Conservation (phyloP, 2,329 filamentous ascomycete genomes). For the Fusarium bulbicola region DNA sequence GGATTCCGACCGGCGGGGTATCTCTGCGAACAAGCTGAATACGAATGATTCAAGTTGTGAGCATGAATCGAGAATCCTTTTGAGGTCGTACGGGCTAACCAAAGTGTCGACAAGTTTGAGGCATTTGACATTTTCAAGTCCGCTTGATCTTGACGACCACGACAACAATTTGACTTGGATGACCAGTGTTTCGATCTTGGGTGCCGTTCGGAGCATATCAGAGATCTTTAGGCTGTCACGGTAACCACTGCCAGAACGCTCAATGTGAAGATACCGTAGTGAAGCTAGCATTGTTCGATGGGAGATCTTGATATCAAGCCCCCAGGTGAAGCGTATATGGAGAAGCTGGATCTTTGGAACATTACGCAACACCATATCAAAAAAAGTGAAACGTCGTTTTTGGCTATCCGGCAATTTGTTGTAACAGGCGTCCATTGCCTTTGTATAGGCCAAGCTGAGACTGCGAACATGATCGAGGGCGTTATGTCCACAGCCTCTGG, state of each 20-base stretch:
- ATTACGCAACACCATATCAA: neutral
- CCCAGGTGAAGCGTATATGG: fast-evolving
- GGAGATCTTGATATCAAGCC: neutral
- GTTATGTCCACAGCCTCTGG: neutral
- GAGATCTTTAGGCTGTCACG: too few relatives aligned
- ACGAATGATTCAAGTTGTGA: neutral
- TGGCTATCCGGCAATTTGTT: neutral
- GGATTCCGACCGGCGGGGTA: too few relatives aligned
- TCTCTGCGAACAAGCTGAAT: too few relatives aligned
- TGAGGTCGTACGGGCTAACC: fast-evolving
- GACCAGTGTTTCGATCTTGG: neutral
- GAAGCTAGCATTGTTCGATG: neutral
- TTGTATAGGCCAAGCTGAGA: neutral
- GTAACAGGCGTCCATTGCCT: neutral
- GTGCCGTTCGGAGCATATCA: neutral
- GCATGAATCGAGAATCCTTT: neutral
- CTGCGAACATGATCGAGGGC: neutral
- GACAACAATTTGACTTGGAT: neutral
- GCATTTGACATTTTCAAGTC: neutral
- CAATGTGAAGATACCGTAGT: neutral
- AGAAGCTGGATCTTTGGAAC: neutral
- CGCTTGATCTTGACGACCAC: fast-evolving
- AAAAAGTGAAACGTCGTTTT: neutral
- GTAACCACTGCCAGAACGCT: fast-evolving
- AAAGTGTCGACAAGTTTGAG: neutral